Percentiles rank a stretch among this genome's conserved stretches.
phyloP scores from a whole-genome alignment of 305 asterid species.

The Nicotiana rustica region DNA sequence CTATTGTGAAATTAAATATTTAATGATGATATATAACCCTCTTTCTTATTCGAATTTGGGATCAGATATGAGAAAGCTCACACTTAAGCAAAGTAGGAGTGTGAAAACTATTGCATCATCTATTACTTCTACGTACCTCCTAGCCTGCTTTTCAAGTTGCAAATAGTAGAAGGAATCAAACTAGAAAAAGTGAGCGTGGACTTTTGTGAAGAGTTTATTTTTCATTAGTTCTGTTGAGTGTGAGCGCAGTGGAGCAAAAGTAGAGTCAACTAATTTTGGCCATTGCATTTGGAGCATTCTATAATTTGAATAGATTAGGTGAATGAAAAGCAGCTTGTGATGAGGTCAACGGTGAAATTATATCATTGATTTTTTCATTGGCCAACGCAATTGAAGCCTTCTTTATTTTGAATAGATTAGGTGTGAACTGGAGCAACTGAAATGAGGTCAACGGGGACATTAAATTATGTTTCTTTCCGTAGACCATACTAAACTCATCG shows the following conservation, averaged over 20 bases:
- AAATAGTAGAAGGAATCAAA: neutral
- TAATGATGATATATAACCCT: too few species aligned
- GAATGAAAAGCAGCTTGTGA: neutral
- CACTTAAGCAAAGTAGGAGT: neutral
- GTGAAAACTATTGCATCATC: neutral
- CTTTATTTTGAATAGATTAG: slow-evolving; percentile 25
- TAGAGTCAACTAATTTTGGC: slow-evolving; percentile 29
- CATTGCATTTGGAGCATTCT: slow-evolving; percentile 25
- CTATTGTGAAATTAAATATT: too few species aligned
- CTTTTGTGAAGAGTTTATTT: neutral
- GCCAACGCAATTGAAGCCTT: neutral
- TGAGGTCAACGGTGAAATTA: slow-evolving; percentile 17
- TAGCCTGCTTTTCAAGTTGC: neutral
- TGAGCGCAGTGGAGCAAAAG: neutral
- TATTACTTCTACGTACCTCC: neutral
- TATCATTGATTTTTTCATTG: neutral
- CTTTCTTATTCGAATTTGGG: neutral
- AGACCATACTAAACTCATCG: neutral
- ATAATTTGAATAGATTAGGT: neutral
- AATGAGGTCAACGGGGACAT: neutral
- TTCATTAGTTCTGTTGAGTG: neutral
- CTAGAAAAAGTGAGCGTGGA: neutral
- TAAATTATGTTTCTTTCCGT: neutral
- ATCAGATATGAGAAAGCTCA: neutral
- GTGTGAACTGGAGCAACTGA: neutral